A percentile compares a stretch with the other conserved stretches of the same genome.
Evolutionary conservation across 805 yeast genomes (phyloP).

Genomic region (Yarrowia phangngaensis): DNA sequence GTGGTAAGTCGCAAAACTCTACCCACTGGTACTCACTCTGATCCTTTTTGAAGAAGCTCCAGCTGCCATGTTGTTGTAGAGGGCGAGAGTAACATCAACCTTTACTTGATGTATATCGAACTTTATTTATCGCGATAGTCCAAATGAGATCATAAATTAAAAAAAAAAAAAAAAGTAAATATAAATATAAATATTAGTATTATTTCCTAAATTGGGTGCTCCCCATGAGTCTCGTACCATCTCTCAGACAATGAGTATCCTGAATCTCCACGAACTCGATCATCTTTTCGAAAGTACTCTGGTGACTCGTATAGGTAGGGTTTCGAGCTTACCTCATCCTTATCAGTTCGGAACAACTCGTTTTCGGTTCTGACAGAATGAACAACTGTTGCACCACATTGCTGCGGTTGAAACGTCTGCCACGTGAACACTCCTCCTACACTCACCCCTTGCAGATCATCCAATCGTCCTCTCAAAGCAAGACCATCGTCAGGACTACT

Average conservation of each 20-base stretch:
- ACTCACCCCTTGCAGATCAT: slow-evolving; percentile 1
- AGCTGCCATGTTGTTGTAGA: slow-evolving; percentile 21
- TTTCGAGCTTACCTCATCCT: slow-evolving; percentile 5
- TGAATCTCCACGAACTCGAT: slow-evolving; percentile 5
- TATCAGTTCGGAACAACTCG: neutral
- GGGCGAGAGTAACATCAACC: no score
- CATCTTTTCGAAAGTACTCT: neutral
- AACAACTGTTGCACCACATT: slow-evolving; percentile 18
- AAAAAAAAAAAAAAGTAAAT: no score
- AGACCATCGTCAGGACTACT: slow-evolving; percentile 17
- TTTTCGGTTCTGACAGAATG: neutral
- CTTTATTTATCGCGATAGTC: no score
- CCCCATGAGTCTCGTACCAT: slow-evolving; percentile 15
- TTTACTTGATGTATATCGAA: no score
- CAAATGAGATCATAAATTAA: no score
- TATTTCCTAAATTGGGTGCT: no score
- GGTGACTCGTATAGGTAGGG: slow-evolving; percentile 16
- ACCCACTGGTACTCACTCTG: slow-evolving; percentile 21
- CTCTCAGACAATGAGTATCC: slow-evolving; percentile 5
- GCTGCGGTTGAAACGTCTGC: slow-evolving; percentile 23
- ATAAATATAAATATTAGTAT: no score
- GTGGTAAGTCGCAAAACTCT: no score
- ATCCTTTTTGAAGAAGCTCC: slow-evolving; percentile 22
- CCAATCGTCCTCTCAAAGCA: slow-evolving; percentile 4
- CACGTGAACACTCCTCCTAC: slow-evolving; percentile 21